Percentiles rank a stretch among this genome's conserved stretches.
These are phyloP conservation scores for Exsudoporus frostii DNA, from an alignment of 768 basidiomycete genomes.

Conservation along the genomic window DNA sequence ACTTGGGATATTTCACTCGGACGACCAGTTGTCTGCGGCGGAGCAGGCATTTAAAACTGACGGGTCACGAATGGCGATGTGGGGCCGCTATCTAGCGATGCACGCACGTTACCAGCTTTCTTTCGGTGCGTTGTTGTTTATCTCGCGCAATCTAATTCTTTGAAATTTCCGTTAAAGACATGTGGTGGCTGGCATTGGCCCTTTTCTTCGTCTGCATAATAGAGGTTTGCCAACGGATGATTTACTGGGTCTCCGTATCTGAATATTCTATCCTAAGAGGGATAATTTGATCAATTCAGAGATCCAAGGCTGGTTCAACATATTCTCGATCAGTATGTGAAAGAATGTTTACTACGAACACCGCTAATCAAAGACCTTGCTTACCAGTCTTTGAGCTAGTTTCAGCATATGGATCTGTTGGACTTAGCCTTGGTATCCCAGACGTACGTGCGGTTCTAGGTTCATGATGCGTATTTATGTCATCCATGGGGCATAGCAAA, in stretches of 20 bases:
- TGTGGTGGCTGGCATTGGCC: slow-evolving; percentile 91
- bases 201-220: slow-evolving; percentile 90
- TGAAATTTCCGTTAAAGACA: slow-evolving; percentile 52
- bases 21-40: slow-evolving; percentile 48
- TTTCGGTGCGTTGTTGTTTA: slow-evolving; percentile 56
- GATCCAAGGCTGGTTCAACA: slow-evolving; percentile 72
- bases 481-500: slow-evolving; percentile 46
- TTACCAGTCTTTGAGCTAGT: slow-evolving; percentile 77
- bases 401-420: slow-evolving; percentile 86
- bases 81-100: slow-evolving; percentile 75
- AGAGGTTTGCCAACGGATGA: slow-evolving; percentile 54
- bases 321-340: slow-evolving; percentile 70
- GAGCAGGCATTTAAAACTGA: slow-evolving; percentile 40
- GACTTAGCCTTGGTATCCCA: slow-evolving; percentile 86
- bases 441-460: slow-evolving; percentile 44
- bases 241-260: not conserved
- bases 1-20: slow-evolving; percentile 67
- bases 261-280: slow-evolving; percentile 40
- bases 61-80: slow-evolving; percentile 56
- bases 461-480: not conserved
- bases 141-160: not conserved
- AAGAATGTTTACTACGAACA: not conserved
- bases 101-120: slow-evolving; percentile 88
- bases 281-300: slow-evolving; percentile 51
- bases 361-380: not conserved